phyloP scores from a whole-genome alignment of 805 yeast genomes.

The Schwanniomyces occidentalis region DNA sequence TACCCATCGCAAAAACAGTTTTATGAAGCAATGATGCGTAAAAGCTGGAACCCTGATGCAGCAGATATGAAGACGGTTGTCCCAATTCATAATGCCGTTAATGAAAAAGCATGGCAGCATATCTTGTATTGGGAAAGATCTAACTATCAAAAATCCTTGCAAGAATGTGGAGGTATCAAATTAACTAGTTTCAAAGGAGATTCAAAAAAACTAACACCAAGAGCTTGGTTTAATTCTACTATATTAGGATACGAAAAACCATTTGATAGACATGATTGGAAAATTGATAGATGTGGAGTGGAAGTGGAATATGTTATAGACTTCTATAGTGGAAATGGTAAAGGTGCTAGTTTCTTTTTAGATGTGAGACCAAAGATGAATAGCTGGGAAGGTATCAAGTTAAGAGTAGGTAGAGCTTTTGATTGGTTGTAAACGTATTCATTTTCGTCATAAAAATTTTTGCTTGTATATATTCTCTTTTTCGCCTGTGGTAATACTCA shows the following conservation, averaged over 20 bases:
- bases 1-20: slow-evolving; percentile 96
- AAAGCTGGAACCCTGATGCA: slow-evolving; percentile 81
- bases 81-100: slow-evolving; percentile 91
- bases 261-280: slow-evolving; percentile 97
- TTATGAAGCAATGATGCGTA: slow-evolving; percentile 89
- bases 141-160: slow-evolving; percentile 46
- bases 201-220: slow-evolving; percentile 79
- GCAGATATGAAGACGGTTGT: slow-evolving; percentile 87
- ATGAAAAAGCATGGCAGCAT: slow-evolving; percentile 89
- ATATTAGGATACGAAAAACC: slow-evolving; percentile 74
- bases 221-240: slow-evolving; percentile 69
- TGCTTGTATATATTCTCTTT: slow-evolving; percentile 2
- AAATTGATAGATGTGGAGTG: slow-evolving; percentile 78
- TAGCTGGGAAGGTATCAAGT: slow-evolving; percentile 72
- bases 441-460: neutral
- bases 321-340: slow-evolving; percentile 61
- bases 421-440: slow-evolving; percentile 32
- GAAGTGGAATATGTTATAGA: slow-evolving; percentile 90
- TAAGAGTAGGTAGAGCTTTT: slow-evolving; percentile 65
- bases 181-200: slow-evolving; percentile 89
- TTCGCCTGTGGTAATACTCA: too few species aligned
- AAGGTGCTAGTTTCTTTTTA: slow-evolving; percentile 63
- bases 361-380: slow-evolving; percentile 94
- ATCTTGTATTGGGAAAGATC: slow-evolving; percentile 79
- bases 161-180: slow-evolving; percentile 77